phyloP scores from a whole-genome alignment of 345 rosid species.

The Camelina hispida region DNA sequence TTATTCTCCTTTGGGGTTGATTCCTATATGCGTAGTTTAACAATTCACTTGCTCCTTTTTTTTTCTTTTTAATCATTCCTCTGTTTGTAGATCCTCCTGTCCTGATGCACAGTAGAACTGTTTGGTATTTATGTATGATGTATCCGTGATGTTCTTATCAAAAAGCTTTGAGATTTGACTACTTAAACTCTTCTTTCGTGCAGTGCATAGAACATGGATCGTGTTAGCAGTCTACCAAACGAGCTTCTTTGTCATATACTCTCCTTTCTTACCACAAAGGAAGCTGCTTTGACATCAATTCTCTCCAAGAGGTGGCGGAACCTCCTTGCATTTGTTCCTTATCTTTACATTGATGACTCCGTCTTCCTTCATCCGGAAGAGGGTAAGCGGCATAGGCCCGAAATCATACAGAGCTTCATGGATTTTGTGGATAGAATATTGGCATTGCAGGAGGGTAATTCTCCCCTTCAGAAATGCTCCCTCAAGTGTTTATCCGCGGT shows the following conservation, averaged over 20 bases:
- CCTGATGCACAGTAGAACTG: no score
- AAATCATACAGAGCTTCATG: neutral
- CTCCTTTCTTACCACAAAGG: neutral
- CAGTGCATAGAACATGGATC: neutral
- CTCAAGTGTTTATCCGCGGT: neutral
- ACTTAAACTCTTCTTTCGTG: no score
- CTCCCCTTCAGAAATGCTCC: neutral
- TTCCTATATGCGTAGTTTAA: no score
- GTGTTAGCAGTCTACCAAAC: neutral
- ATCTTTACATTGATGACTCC: neutral
- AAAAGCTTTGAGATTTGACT: no score
- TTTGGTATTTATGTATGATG: no score
- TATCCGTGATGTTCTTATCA: no score
- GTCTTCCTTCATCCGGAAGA: neutral
- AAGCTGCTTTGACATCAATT: constrained; percentile 6
- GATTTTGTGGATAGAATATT: neutral
- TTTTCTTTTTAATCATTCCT: no score
- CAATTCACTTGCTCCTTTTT: no score
- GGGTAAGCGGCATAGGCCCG: neutral
- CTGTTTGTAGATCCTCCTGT: no score
- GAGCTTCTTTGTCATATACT: constrained; percentile 12
- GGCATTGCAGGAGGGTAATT: neutral
- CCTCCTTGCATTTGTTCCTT: neutral
- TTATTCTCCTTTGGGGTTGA: no score
- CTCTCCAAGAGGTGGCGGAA: constrained; percentile 5